phyloP scores from a whole-genome alignment of 305 asterid species.

The Fraxinus floribunda region DNA sequence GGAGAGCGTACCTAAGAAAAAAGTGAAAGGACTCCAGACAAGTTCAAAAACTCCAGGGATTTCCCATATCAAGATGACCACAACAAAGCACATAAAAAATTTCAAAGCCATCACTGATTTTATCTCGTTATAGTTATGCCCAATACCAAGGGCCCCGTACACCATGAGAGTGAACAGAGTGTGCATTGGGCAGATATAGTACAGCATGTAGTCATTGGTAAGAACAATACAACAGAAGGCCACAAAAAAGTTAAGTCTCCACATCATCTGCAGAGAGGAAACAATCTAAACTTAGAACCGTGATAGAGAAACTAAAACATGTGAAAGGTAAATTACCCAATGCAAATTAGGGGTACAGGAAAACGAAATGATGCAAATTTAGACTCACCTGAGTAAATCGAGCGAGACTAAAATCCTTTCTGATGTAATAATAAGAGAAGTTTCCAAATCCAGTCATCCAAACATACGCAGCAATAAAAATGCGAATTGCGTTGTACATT shows the following conservation, averaged over 20 bases:
- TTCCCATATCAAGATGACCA: constrained; percentile 96
- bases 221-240: constrained; percentile 85
- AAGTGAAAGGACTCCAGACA: constrained; percentile 74
- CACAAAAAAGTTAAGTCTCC: constrained; percentile 98
- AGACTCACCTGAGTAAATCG: constrained; percentile 89
- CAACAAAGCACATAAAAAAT: constrained; percentile 63
- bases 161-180: constrained; percentile 98
- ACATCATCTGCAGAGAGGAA: constrained; percentile 91
- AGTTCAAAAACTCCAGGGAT: constrained; percentile 90
- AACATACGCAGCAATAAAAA: constrained; percentile 96
- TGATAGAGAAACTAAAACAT: constrained; percentile 10
- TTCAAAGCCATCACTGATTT: constrained; percentile 82
- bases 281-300: constrained; percentile 20
- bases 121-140: constrained; percentile 81
- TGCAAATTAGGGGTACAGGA: neutral
- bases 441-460: constrained; percentile 99
- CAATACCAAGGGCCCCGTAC: constrained; percentile 96
- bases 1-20: constrained; percentile 39
- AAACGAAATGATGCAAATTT: constrained; percentile 6
- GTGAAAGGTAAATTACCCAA: constrained; percentile 10
- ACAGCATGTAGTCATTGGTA: constrained; percentile 88
- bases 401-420: constrained; percentile 88
- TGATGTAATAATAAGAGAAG: constrained; percentile 93
- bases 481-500: constrained; percentile 92
- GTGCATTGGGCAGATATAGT: constrained; percentile 98